phyloP scores from a whole-genome alignment of 2,329 filamentous ascomycete species.

The Fusarium euwallaceae region DNA sequence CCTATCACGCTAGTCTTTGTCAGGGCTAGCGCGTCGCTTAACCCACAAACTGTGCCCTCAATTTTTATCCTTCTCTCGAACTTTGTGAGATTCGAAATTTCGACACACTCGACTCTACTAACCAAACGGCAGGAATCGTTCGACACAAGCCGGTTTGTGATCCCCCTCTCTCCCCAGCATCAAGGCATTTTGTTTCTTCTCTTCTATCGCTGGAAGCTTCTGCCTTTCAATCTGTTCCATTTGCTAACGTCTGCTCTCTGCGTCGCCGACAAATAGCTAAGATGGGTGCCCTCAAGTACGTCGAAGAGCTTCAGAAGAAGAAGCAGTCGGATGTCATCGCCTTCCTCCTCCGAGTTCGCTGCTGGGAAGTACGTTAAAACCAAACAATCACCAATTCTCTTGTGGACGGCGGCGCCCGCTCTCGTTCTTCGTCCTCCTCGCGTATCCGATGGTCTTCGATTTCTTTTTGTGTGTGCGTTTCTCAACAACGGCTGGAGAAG shows the following conservation, averaged over 20 bases:
- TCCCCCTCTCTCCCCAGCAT: conserved; percentile 5
- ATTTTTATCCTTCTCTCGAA: conserved; percentile 54
- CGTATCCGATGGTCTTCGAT: conserved; percentile 7
- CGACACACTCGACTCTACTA: conserved; percentile 53
- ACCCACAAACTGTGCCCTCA: conserved; percentile 53
- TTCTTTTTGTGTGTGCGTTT: conserved; percentile 17
- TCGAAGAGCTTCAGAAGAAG: conserved; percentile 99
- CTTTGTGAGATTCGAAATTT: conserved; percentile 48
- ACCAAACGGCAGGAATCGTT: conserved; percentile 53
- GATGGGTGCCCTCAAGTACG: conserved; percentile 99
- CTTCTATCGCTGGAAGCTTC: conserved; percentile 1
- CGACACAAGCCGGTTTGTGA: conserved; percentile 55
- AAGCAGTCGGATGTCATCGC: conserved; percentile 99
- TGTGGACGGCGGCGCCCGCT: conserved; percentile 52
- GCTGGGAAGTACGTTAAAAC: conserved; percentile 95
- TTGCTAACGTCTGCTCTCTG: conserved; percentile 45
- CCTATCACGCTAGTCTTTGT: conserved; percentile 44
- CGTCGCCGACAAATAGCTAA: conserved; percentile 62
- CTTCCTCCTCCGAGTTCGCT: conserved; percentile 99
- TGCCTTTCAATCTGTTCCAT: conserved; percentile 17
- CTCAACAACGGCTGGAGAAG: conserved; percentile 14
- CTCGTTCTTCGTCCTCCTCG: conserved; percentile 31
- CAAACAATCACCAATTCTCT: conserved; percentile 50
- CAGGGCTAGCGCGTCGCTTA: conserved; percentile 53
- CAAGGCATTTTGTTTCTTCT: neutral